Percentiles rank a stretch among this genome's conserved stretches.
phyloP scores from a whole-genome alignment of 2,329 filamentous ascomycete species.

The Tolypocladium amazonense region DNA sequence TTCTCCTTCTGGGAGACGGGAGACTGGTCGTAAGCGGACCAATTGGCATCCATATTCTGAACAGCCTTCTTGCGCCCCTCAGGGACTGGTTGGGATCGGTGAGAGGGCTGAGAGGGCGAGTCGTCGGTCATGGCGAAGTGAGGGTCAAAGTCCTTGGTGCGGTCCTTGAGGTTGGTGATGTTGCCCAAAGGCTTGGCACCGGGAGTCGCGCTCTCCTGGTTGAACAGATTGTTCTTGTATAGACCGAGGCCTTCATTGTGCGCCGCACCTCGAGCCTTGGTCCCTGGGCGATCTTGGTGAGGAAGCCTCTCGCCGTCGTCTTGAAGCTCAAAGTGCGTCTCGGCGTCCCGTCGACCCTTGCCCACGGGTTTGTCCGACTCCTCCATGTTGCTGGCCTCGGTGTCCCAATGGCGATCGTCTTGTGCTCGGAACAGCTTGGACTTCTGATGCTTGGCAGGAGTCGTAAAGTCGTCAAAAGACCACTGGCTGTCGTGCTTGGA shows the following conservation, averaged over 20 bases:
- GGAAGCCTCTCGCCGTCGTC: constrained; percentile 58
- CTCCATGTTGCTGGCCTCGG: constrained; percentile 44
- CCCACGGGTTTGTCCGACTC: constrained; percentile 48
- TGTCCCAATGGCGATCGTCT: constrained; percentile 70
- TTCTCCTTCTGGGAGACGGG: constrained; percentile 43
- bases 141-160: constrained; percentile 63
- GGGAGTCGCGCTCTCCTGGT: constrained; percentile 36
- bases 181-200: constrained; percentile 43
- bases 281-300: constrained; percentile 32
- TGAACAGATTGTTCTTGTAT: constrained; percentile 68
- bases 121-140: constrained; percentile 71
- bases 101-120: constrained; percentile 37
- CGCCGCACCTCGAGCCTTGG: constrained; percentile 39
- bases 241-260: constrained; percentile 58
- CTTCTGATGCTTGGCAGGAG: constrained; percentile 61
- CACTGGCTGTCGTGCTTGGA: constrained; percentile 66
- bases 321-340: constrained; percentile 73
- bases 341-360: constrained; percentile 67
- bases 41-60: constrained; percentile 61
- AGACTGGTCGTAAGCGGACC: constrained; percentile 45
- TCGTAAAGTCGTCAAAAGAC: constrained; percentile 81
- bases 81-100: constrained; percentile 32
- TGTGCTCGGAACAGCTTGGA: constrained; percentile 51
- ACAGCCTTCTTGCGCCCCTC: constrained; percentile 58
- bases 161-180: constrained; percentile 63